These are phyloP conservation scores for Apiospora arundinis DNA, from an alignment of 2,329 filamentous ascomycete genomes.

Conservation along the genomic window DNA sequence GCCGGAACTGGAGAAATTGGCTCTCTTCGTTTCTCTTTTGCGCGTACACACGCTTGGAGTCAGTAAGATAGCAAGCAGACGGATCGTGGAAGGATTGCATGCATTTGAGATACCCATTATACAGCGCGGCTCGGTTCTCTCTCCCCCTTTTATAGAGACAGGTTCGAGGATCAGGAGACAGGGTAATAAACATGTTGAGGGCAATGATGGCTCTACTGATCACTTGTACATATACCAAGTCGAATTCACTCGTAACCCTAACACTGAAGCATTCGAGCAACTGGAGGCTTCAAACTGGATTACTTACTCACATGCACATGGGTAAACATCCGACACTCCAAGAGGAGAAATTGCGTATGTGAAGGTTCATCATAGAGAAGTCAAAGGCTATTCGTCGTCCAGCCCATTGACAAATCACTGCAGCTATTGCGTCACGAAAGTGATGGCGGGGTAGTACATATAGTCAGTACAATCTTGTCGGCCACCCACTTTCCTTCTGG, in stretches of 20 bases:
- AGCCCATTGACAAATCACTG: constrained; percentile 9
- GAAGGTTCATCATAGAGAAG: not conserved
- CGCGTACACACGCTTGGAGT: not conserved
- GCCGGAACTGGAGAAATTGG: not conserved
- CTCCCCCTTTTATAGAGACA: not conserved
- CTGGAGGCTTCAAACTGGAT: not conserved
- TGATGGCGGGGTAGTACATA: constrained; percentile 13
- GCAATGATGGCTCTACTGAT: not conserved
- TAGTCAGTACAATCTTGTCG: not conserved
- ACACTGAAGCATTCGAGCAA: not conserved
- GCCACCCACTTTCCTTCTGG: not conserved
- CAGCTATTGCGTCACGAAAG: constrained; percentile 14
- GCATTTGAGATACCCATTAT: constrained; percentile 17
- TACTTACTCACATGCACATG: not conserved
- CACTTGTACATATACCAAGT: not conserved
- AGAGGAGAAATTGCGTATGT: not conserved
- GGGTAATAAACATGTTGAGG: not conserved
- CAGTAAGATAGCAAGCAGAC: not conserved
- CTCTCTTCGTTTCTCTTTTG: not conserved
- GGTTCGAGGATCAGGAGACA: not conserved
- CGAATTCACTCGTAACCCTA: not conserved
- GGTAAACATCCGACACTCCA: not conserved
- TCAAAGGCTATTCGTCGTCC: not conserved
- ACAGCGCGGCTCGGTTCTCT: not conserved
- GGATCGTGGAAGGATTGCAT: constrained; percentile 13